Base-by-base conservation (phyloP, 805 yeast genomes). In the Phaffomyces thermotolerans region DNA sequence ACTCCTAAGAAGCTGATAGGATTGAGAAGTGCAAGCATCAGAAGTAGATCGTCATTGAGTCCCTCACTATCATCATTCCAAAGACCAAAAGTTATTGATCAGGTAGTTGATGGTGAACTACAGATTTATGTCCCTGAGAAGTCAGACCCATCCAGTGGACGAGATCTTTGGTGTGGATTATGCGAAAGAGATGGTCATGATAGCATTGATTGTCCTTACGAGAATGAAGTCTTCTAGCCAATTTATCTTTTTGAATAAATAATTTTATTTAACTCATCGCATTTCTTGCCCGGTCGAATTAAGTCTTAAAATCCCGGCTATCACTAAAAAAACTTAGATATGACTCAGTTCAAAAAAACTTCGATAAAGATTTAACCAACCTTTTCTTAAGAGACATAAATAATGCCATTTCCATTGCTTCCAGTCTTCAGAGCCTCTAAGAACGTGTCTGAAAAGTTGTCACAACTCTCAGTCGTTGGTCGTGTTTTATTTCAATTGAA, bases 151-250 rank as follows among this genome's bases (percentile, higher is more conserved):
- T 71, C 89, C 0, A 78, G 78, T 2, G 96, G 96, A 2, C 72
- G 90, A 36, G 67, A 67, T 24, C 72, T 77, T 49, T 91, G 96
- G 95, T 91, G 99, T 66, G 96, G 95, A 0, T 68, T 88, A 42
- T 91, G 99, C 65, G 98, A 91, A 60, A 69, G 87, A 43, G 80
- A 78, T 37, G 99, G 98, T 1, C 99, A 91, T 58, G 81, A 79
- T 39, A 84, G 93, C 50, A 69, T 81, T 27, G 88, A 88, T 44
- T 91, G 99, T 63, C 96, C 96, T 0, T 88, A 77, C 58, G 95
- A 56, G 32, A 58, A 53, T 29, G 60, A 56, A 34, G 45, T 57
- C 17, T 57, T 57, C 36, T 57, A 37, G 37, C 31, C 7, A 29
- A 29, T 29, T 29, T 10, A 10, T 29, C 6, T 29, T 5, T 20